Evolutionary conservation across 148 eudicot species (phyloP), one percentile per base, ranked within the genome.

Genomic region (Silene conica): DNA sequence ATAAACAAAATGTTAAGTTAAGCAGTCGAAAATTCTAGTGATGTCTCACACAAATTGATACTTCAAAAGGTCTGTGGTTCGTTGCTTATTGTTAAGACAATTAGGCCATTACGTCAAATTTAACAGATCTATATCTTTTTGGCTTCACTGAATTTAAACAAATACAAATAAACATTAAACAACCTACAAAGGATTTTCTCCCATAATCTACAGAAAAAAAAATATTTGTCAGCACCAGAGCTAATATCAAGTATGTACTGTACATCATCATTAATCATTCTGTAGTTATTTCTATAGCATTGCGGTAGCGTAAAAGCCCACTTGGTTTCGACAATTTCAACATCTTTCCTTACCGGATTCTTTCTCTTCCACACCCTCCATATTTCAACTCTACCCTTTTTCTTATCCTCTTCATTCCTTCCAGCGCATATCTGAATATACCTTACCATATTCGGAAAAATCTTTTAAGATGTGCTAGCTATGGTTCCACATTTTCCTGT

Each of bases 231-330:
- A 63, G 57, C 66, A 50, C 50, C 57, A 74, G 48, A 70, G 14
- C 34, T 14, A 52, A 41, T 22, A 52, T 12, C 13, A 26, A 74
- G 18, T 19, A 18, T 60, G 26, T 22, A 60, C 97, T 94, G 98
- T 75, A 94, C 98, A 77, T 94, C 98, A 79, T 91, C 98, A 82
- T 94, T 94, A 73, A 94, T 92, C 97, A 92, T 94, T 83, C 98
- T 85, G 85, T 94, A 94, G 66, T 71, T 89, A 73, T 87, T 78
- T 79, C 98, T 85, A 78, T 92, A 94, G 61, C 98, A 93, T 87
- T 94, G 97, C 88, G 92, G 78, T 70, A 94, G 73, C 82, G 83
- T 89, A 78, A 94, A 89, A 58, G 98, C 98, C 98, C 98, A 94
- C 87, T 94, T 94, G 86, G 90, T 94, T 85, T 94, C 97, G 74